Base-by-base conservation (phyloP, 768 basidiomycete species). In the Dacryopinax primogenitus region DNA sequence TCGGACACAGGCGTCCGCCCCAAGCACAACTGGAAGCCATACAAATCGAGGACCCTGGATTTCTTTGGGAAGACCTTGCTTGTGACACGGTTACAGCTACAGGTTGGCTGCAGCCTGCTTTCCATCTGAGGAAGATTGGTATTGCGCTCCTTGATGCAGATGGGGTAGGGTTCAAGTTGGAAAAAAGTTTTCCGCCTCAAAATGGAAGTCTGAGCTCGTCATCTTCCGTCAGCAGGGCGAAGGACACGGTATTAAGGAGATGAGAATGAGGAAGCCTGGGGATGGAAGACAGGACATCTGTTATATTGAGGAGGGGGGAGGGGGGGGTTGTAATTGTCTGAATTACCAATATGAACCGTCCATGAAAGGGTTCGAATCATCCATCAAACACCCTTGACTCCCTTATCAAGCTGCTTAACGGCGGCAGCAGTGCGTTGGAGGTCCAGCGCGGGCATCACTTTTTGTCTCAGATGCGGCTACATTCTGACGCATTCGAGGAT, bases 21-120 rank as follows among this genome's bases (percentile, higher is more conserved):
- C 4, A n/a, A n/a, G n/a, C n/a, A n/a, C n/a, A 30, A 4, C 11
- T 58, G 18, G 13, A 30, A 58, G 51, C 4, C 6, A 58, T 58
- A 58, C 51, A 58, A 30, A 58, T 58, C 26, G 51, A 58, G 21
- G 51, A 58, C 32, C 51, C 51, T 4, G 51, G 51, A 58, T 58
- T 58, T 30, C 12, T 23, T 3, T 58, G 51, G 51, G 51, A 58
- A 58, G 26, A 58, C 18, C 51, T 58, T 21, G 32, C 51, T 3
- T 58, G 32, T 30, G 26, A 58, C 15, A 26, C 26, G 51, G 51
- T 28, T 30, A 11, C 26, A 32, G 26, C 51, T 23, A 58, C 51
- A 6, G 32, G 26, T 15, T 58, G 51, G 51, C 26, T 58, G 11
- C 23, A 30, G 21, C 15, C 30, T 23, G 51, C 51, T 13, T 30